These are phyloP conservation scores for Aurinia saxatilis DNA, from an alignment of 345 rosid genomes.

Conservation along the genomic window DNA sequence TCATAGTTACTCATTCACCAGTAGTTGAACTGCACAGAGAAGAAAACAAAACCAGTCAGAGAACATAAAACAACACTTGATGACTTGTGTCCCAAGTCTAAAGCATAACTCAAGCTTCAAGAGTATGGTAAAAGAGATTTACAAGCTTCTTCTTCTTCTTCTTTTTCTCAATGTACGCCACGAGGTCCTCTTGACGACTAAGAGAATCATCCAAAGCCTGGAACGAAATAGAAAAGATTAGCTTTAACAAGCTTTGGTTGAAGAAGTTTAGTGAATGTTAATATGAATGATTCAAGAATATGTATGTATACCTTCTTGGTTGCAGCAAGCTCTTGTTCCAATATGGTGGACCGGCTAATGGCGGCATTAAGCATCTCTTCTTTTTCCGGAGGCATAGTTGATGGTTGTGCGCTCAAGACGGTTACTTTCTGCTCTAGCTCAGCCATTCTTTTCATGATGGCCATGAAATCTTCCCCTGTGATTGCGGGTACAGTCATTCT, in stretches of 20 bases:
- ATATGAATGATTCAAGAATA: background rate
- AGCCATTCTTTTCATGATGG: slow-evolving; percentile 65
- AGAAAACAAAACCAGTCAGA: background rate
- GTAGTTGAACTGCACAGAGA: slow-evolving; percentile 19
- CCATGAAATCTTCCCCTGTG: slow-evolving; percentile 48
- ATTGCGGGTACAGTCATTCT: slow-evolving; percentile 28
- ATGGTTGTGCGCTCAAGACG: slow-evolving; percentile 46
- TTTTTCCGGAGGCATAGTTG: slow-evolving; percentile 60
- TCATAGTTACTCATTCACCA: slow-evolving; percentile 10
- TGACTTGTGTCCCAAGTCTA: slow-evolving; percentile 9
- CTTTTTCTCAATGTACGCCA: slow-evolving; percentile 75
- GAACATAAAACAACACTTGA: background rate
- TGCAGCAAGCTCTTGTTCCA: slow-evolving; percentile 77
- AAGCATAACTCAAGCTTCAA: background rate
- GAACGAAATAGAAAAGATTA: background rate
- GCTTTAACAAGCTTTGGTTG: background rate
- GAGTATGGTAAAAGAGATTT: background rate
- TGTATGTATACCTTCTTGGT: slow-evolving; percentile 66
- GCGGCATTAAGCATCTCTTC: slow-evolving; percentile 80
- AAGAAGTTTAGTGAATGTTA: background rate
- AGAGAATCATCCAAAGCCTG: slow-evolving; percentile 83
- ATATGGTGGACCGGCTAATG: slow-evolving; percentile 44
- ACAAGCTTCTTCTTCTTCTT: slow-evolving; percentile 80
- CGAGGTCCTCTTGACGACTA: slow-evolving; percentile 60
- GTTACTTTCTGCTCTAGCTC: slow-evolving; percentile 68